These are phyloP conservation scores for Globisporangium abappressorium DNA, from an alignment of 352 stramenopile species.

Conservation along the genomic window DNA sequence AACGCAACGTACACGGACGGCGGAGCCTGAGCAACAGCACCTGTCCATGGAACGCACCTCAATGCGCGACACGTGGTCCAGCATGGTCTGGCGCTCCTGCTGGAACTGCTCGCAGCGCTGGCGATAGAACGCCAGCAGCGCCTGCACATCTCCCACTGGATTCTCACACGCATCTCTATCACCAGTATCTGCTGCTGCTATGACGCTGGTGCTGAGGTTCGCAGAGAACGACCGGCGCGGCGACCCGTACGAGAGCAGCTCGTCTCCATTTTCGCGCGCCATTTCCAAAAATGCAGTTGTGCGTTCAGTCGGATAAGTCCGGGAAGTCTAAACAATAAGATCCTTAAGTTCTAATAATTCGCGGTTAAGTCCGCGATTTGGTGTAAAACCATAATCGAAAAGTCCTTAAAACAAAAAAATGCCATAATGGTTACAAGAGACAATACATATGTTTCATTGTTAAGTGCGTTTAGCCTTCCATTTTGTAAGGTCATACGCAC, in stretches of 20 bases:
- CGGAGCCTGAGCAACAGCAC: no score
- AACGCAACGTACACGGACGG: not conserved
- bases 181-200: not conserved
- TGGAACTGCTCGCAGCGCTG: conserved; percentile 68
- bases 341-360: no score
- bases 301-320: no score
- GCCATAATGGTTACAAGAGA: no score
- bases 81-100: conserved; percentile 44
- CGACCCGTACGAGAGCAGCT: conserved; percentile 61
- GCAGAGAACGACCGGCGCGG: conserved; percentile 34
- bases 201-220: conserved; percentile 17
- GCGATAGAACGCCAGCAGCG: conserved; percentile 62
- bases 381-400: not conserved
- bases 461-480: no score
- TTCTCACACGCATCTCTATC: not conserved
- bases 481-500: no score
- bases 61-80: conserved; percentile 53
- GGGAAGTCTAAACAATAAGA: no score
- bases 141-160: conserved; percentile 11
- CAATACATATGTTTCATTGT: no score
- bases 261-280: conserved; percentile 20
- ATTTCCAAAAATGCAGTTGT: conserved; percentile 4
- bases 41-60: conserved; percentile 31
- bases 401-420: no score
- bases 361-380: not conserved